Percentiles rank a stretch among this genome's conserved stretches.
These are phyloP conservation scores for Candida nemodendra DNA, from an alignment of 805 yeast species.

Conservation along the genomic window DNA sequence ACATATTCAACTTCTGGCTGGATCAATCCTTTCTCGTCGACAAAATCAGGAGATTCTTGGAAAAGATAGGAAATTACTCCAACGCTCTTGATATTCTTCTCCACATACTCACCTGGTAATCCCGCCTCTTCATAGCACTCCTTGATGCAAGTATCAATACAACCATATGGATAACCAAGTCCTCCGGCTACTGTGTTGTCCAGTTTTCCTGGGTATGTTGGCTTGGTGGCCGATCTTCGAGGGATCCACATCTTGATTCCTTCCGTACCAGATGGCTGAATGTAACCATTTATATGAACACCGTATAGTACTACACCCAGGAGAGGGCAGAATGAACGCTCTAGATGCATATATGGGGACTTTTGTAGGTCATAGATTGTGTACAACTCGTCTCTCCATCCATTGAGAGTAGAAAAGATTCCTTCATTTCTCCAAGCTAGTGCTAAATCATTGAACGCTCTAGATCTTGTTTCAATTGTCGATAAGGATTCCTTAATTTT, in stretches of 20 bases:
- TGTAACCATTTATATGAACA: constrained; percentile 80
- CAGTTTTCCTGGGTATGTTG: constrained; percentile 86
- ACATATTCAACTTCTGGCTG: constrained; percentile 89
- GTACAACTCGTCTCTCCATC: constrained; percentile 89
- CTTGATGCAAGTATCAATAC: constrained; percentile 74
- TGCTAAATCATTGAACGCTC: constrained; percentile 44
- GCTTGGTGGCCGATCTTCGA: constrained; percentile 69
- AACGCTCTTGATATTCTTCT: constrained; percentile 40
- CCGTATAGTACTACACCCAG: constrained; percentile 91
- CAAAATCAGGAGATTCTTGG: constrained; percentile 34
- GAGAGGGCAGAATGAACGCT: constrained; percentile 77
- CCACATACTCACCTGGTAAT: constrained; percentile 50
- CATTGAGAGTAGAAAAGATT: constrained; percentile 43
- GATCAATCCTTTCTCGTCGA: constrained; percentile 51
- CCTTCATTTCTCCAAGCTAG: constrained; percentile 36
- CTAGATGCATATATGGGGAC: constrained; percentile 64
- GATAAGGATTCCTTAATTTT: constrained; percentile 29
- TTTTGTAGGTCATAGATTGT: constrained; percentile 59
- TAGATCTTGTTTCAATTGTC: constrained; percentile 41
- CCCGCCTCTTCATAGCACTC: constrained; percentile 94
- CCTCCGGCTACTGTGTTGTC: constrained; percentile 98
- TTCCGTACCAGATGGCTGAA: constrained; percentile 36
- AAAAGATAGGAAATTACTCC: constrained; percentile 74
- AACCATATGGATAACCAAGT: constrained; percentile 74
- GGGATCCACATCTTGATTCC: constrained; percentile 77